Conservation (phyloP, 139 green algal species). For the Medakamo hakoo region DNA sequence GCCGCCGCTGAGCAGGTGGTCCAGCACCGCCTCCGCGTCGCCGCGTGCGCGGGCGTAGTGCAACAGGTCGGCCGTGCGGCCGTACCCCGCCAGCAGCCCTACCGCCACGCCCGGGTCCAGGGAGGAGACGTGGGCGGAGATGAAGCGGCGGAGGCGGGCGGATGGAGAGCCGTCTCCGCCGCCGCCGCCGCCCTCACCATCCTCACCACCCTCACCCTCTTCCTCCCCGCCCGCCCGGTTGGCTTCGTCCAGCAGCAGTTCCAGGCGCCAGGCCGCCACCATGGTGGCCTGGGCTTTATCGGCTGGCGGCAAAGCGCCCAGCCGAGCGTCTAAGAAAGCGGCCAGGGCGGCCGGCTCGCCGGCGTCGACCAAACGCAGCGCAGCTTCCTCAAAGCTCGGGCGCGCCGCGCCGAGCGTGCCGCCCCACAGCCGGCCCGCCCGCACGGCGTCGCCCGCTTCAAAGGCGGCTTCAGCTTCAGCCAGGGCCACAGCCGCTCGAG, state of each 20-base stretch:
- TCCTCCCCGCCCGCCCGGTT: constrained; percentile 46
- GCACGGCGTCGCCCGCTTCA: constrained; percentile 20
- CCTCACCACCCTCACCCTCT: constrained; percentile 10
- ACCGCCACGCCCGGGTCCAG: constrained; percentile 63
- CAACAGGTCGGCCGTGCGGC: constrained; percentile 71
- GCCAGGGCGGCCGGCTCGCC: constrained; percentile 28
- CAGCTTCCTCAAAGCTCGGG: constrained; percentile 74
- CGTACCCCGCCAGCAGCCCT: constrained; percentile 65
- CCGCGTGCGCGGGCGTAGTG: constrained; percentile 51
- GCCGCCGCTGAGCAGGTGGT: constrained; percentile 52
- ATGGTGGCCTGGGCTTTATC: constrained; percentile 67
- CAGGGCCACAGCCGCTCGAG: constrained; percentile 47
- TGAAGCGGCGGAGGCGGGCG: constrained; percentile 24
- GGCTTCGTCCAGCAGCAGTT: constrained; percentile 76
- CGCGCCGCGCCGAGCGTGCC: constrained; percentile 25
- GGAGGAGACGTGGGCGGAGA: constrained; percentile 29
- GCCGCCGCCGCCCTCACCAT: not conserved
- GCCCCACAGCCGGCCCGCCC: constrained; percentile 34
- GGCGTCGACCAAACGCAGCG: constrained; percentile 54
- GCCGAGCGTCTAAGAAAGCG: constrained; percentile 29
- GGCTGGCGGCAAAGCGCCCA: constrained; percentile 33
- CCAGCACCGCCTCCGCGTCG: constrained; percentile 70
- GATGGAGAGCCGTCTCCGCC: not conserved
- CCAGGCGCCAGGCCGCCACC: constrained; percentile 77
- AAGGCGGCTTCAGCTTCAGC: constrained; percentile 30